phyloP scores from a whole-genome alignment of 1,284 basidiomycete genomes.

The Cryptococcus floricola region DNA sequence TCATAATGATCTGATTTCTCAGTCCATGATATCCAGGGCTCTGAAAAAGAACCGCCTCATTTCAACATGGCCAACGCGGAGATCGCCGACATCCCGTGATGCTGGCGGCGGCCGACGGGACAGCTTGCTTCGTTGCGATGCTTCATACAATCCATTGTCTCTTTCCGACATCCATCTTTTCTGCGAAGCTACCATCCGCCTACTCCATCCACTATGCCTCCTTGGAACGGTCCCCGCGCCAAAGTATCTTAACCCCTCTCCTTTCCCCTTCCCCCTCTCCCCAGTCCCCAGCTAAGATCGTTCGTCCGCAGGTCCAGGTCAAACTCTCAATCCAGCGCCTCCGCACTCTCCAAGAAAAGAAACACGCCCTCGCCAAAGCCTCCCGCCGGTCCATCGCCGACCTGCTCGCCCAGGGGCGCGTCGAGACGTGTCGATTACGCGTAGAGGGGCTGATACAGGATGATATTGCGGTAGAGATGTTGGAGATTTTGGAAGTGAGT shows the following conservation, averaged over 20 bases:
- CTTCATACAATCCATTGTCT: no score
- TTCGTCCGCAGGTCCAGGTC: constrained; percentile 41
- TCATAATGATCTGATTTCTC: no score
- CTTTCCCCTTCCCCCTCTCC: background rate
- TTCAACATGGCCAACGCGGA: no score
- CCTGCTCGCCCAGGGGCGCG: constrained; percentile 40
- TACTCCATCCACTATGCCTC: constrained; percentile 23
- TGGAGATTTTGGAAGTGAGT: constrained; percentile 76
- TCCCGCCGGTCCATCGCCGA: constrained; percentile 50
- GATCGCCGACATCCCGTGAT: no score
- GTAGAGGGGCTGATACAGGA: constrained; percentile 49
- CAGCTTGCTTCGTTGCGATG: no score
- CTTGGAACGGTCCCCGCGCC: constrained; percentile 37
- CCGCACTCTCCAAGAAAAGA: constrained; percentile 87
- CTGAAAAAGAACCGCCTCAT: no score
- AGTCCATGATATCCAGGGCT: no score
- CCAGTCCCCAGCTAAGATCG: background rate
- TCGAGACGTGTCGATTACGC: constrained; percentile 45
- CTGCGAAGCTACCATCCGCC: background rate
- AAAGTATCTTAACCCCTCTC: constrained; percentile 6
- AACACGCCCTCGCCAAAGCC: constrained; percentile 81
- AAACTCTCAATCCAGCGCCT: constrained; percentile 81
- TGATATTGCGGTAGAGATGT: constrained; percentile 60
- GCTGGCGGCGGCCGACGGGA: no score
- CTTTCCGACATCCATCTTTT: background rate